Percentiles rank a stretch among this genome's conserved stretches.
These are phyloP conservation scores for Candida coquimbonensis DNA, from an alignment of 805 yeast species.

Conservation along the genomic window DNA sequence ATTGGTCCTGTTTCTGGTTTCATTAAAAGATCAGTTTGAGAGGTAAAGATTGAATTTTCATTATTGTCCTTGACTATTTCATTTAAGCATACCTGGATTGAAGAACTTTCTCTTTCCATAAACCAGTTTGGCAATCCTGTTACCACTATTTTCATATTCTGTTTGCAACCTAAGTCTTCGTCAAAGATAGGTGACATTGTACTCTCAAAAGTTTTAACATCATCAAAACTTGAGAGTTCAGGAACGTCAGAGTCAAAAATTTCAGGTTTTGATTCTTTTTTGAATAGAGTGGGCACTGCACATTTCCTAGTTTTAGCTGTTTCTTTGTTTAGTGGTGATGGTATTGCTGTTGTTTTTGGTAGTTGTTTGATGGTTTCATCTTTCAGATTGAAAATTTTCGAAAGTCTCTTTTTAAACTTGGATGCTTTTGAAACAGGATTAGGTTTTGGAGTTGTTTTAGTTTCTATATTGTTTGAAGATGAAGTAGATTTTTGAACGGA, in stretches of 20 bases:
- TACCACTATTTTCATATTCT: background rate
- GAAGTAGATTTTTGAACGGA: conserved; percentile 10
- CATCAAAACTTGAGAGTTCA: conserved; percentile 11
- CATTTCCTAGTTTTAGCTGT: background rate
- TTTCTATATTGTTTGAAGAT: background rate
- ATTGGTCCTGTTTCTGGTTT: background rate
- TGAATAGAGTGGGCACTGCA: background rate
- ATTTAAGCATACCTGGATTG: conserved; percentile 12
- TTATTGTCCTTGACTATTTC: background rate
- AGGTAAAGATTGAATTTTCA: background rate
- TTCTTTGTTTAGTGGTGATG: background rate
- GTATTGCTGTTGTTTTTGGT: background rate
- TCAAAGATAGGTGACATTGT: conserved; percentile 21
- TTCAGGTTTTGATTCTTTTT: background rate
- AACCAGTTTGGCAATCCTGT: conserved; percentile 7
- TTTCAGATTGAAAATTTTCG: conserved; percentile 15
- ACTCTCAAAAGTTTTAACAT: conserved; percentile 18
- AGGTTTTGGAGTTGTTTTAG: background rate
- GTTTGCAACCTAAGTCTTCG: conserved; percentile 5
- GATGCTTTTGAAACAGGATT: background rate
- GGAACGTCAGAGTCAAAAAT: conserved; percentile 10
- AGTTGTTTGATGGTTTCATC: background rate
- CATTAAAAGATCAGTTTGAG: background rate
- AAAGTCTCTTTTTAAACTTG: conserved; percentile 10
- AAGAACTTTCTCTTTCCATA: conserved; percentile 18